phyloP scores from a whole-genome alignment of 169 alveolate species.

The Plasmodium falciparum region DNA sequence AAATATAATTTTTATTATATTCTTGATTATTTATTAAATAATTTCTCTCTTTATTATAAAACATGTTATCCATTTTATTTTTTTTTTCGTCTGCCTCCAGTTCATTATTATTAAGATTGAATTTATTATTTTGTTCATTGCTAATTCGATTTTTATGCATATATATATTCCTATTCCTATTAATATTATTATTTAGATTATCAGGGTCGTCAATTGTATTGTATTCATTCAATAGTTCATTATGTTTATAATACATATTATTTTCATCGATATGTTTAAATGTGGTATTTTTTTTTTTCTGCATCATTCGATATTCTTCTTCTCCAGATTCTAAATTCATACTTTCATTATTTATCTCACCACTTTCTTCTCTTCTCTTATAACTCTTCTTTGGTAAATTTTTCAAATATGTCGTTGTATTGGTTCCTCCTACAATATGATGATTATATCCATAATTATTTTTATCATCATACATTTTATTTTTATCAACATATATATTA shows the following conservation, averaged over 20 bases:
- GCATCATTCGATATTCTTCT: background rate
- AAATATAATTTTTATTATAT: background rate
- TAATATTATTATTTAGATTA: background rate
- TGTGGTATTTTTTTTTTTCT: background rate
- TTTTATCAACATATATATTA: background rate
- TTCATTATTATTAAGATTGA: background rate
- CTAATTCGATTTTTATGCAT: background rate
- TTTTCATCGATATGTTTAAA: background rate
- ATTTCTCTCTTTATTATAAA: background rate
- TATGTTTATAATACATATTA: conserved; percentile 4
- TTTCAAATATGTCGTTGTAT: background rate
- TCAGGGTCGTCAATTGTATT: background rate
- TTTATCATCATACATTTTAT: background rate
- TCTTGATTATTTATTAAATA: background rate
- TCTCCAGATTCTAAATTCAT: background rate
- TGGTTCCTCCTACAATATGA: conserved; percentile 3
- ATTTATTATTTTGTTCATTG: background rate
- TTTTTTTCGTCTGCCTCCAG: background rate
- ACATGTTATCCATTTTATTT: background rate
- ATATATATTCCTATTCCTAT: background rate
- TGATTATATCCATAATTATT: conserved; percentile 2
- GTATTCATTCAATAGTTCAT: background rate
- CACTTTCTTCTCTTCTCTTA: background rate
- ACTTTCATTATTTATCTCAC: background rate
- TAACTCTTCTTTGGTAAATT: conserved; percentile 5